Conservation (phyloP, 306 rosid species). For the Hippophae tibetana region DNA sequence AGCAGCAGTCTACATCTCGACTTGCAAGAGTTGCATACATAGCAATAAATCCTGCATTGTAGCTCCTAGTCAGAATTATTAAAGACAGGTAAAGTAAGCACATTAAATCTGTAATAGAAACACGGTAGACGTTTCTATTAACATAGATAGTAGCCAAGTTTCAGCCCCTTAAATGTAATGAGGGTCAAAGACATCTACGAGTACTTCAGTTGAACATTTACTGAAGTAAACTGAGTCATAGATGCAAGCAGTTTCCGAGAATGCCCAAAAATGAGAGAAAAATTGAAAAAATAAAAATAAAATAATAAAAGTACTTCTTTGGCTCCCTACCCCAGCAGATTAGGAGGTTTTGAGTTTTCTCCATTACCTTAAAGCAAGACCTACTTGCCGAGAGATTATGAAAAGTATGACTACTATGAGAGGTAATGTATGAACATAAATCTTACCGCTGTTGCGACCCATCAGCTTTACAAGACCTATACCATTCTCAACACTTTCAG, state of each 20-base stretch:
- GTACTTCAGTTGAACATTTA: too few relatives aligned
- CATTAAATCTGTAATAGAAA: conserved; percentile 1
- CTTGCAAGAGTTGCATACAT: conserved; percentile 95
- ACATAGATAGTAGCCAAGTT: too few relatives aligned
- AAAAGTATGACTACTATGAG: not conserved
- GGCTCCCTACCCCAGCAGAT: too few relatives aligned
- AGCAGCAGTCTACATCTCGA: conserved; percentile 96
- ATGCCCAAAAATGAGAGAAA: too few relatives aligned
- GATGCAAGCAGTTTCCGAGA: too few relatives aligned
- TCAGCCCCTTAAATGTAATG: too few relatives aligned
- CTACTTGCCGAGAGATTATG: not conserved
- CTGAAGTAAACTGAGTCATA: too few relatives aligned
- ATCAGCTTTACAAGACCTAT: conserved; percentile 90
- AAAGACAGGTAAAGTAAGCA: conserved; percentile 6
- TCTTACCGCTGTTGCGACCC: conserved; percentile 90
- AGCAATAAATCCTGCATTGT: conserved; percentile 77
- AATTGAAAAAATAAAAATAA: too few relatives aligned
- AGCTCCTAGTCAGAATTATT: conserved; percentile 9
- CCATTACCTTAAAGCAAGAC: too few relatives aligned
- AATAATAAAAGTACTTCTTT: too few relatives aligned
- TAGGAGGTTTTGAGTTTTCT: too few relatives aligned
- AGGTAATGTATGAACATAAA: conserved; percentile 11
- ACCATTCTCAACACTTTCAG: conserved; percentile 79
- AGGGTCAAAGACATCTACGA: too few relatives aligned
- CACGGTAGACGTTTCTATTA: not conserved